Evolutionary conservation across 805 yeast species (phyloP).

Genomic region (Ogataea saltuana): DNA sequence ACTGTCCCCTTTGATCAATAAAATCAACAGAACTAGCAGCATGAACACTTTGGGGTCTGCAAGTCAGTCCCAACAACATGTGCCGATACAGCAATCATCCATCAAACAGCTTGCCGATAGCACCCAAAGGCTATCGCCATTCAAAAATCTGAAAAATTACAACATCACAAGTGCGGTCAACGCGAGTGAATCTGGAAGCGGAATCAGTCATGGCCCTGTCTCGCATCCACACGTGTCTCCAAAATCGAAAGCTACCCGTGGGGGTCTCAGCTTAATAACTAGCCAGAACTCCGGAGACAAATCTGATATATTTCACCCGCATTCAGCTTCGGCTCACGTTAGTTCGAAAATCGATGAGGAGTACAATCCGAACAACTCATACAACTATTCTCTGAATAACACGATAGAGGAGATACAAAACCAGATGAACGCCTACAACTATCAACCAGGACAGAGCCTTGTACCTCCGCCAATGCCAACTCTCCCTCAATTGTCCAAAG

Average conservation of each 20-base stretch:
- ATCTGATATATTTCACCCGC: not conserved
- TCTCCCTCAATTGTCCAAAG: slow-evolving; percentile 5
- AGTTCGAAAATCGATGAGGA: slow-evolving; percentile 26
- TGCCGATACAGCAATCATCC: not conserved
- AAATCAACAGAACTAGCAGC: slow-evolving; percentile 19
- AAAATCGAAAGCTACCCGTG: slow-evolving; percentile 17
- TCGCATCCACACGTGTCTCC: slow-evolving; percentile 19
- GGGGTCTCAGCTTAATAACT: slow-evolving; percentile 22
- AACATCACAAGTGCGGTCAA: not conserved
- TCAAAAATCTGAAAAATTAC: slow-evolving; percentile 14
- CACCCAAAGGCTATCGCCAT: slow-evolving; percentile 12
- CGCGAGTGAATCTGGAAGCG: not conserved
- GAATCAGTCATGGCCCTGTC: not conserved
- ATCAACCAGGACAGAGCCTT: slow-evolving; percentile 6
- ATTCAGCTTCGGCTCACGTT: not conserved
- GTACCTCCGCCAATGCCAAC: slow-evolving; percentile 9
- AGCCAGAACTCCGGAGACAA: slow-evolving; percentile 10
- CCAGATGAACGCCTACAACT: slow-evolving; percentile 27
- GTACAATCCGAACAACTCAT: slow-evolving; percentile 34
- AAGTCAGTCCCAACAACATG: slow-evolving; percentile 6
- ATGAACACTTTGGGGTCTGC: slow-evolving; percentile 11
- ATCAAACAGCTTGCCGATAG: not conserved
- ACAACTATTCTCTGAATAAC: slow-evolving; percentile 34
- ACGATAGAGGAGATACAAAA: slow-evolving; percentile 36
- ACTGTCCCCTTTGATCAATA: slow-evolving; percentile 25